phyloP scores from a whole-genome alignment of 805 yeast genomes.

The Sungouiozyma ichnusensis region DNA sequence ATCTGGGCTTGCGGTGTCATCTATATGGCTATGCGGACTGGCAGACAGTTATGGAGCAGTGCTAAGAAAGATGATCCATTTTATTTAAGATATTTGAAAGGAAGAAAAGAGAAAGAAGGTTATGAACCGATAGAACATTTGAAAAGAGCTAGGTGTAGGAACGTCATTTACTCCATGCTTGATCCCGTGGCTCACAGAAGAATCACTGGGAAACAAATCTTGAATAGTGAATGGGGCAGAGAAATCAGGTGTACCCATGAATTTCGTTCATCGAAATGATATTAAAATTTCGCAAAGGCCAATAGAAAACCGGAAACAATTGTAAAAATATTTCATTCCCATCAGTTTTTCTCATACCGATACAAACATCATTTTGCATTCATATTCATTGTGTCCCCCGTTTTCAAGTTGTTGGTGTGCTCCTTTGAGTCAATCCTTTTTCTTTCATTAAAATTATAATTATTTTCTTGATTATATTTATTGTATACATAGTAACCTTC shows the following conservation, averaged over 20 bases:
- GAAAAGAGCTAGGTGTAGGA: slow-evolving; percentile 80
- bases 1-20: slow-evolving; percentile 92
- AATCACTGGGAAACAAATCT: slow-evolving; percentile 76
- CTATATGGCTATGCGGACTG: slow-evolving; percentile 90
- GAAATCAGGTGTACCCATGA: slow-evolving; percentile 63
- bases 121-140: slow-evolving; percentile 84
- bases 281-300: too few species aligned
- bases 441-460: background rate
- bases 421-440: background rate
- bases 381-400: background rate
- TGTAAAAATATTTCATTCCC: background rate
- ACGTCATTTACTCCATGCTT: slow-evolving; percentile 83
- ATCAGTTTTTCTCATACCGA: background rate
- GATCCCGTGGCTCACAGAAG: slow-evolving; percentile 87
- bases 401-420: background rate
- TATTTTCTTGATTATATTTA: background rate
- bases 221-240: slow-evolving; percentile 93
- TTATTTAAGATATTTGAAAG: slow-evolving; percentile 60
- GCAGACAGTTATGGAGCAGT: slow-evolving; percentile 82
- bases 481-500: background rate
- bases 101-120: slow-evolving; percentile 73
- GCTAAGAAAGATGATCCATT: slow-evolving; percentile 78
- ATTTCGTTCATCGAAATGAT: background rate
- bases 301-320: background rate
- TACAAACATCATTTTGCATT: background rate